Evolutionary conservation across 2,329 filamentous ascomycete species (phyloP).

Genomic region (Ophiocordyceps camponoti-leonardi): DNA sequence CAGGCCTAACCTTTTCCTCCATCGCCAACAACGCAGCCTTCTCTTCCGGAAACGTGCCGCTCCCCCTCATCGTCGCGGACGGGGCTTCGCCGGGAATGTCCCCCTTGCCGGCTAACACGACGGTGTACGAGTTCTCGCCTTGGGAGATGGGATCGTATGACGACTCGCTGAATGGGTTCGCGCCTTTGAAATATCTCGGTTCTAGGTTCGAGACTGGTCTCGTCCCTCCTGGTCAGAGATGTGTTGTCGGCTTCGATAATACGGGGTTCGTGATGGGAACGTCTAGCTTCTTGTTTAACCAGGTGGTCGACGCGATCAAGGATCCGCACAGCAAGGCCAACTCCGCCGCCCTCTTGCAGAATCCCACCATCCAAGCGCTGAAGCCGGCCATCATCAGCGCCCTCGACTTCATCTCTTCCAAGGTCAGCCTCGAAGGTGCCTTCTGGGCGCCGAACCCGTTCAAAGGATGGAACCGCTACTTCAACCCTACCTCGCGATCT

Average conservation of each 20-base stretch:
- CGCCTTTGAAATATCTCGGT: conserved; percentile 40
- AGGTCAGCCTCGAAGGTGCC: conserved; percentile 49
- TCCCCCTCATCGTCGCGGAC: conserved; percentile 19
- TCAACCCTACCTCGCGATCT: conserved; percentile 24
- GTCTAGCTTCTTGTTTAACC: conserved; percentile 66
- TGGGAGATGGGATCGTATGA: conserved; percentile 53
- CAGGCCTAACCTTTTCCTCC: conserved; percentile 67
- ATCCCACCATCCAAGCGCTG: conserved; percentile 30
- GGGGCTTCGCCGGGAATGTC: conserved; percentile 24
- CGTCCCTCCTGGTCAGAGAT: conserved; percentile 23
- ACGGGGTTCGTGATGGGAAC: conserved; percentile 69
- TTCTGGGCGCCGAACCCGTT: conserved; percentile 47
- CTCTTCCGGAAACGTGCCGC: conserved; percentile 20
- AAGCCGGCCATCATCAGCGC: not conserved
- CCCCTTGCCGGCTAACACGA: conserved; percentile 34
- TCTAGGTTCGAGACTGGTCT: conserved; percentile 36
- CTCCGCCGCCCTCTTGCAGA: conserved; percentile 20
- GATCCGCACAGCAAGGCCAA: conserved; percentile 27
- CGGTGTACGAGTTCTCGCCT: conserved; percentile 47
- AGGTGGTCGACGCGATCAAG: conserved; percentile 49
- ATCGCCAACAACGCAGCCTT: conserved; percentile 27
- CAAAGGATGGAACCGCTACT: conserved; percentile 28
- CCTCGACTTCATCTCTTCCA: conserved; percentile 1
- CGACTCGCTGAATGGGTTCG: conserved; percentile 40
- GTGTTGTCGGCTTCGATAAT: conserved; percentile 55